Base-by-base conservation (phyloP, 495 filamentous ascomycete genomes). In the Penicillium riverlandense region DNA sequence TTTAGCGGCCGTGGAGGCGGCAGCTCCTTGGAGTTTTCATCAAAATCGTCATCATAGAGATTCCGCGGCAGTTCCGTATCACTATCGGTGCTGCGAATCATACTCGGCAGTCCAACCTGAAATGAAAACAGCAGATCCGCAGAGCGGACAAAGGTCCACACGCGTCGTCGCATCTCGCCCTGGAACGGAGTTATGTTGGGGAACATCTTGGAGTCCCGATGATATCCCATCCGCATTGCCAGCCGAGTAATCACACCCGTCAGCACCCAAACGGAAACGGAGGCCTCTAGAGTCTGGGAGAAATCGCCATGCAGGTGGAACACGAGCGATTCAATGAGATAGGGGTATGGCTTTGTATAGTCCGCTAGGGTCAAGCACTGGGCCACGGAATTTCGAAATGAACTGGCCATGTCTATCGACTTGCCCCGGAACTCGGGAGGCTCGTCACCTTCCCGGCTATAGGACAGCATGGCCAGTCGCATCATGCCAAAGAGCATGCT, bases 141-240 rank as follows among this genome's bases (percentile, higher is more conserved):
- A 53, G 85, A 80, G 35, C 86, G 76, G 12, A 99, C 77, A 52
- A 91, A 79, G 1, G 84, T 77, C 92, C 94, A 99, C 7, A 95
- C 78, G 45, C 92, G 76, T 36, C 91, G 76, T 43, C 92, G 77
- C 79, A 97, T 90, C 63, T 99, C 92, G 15, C 83, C 90, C 59
- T 94, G 82, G 53, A 91, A 95, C 6, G 89, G 85, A 5, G 82
- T 79, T 48, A 99, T 83, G 40, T 80, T 82, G 10, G 86, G 75
- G 55, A 88, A 96, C 63, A 83, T 81, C 54, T 84, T 86, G 11
- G 87, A 80, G 59, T 99, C 92, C 43, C 94, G 79, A 56, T 99
- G 92, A 47, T 96, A 94, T 37, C 92, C 92, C 88, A 95, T 95
- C 22, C 88, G 78, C 75, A 96, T 89, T 8, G 91, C 88, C 43